phyloP scores from a whole-genome alignment of 106 monocot genomes.

The Apostasia ramifera region DNA sequence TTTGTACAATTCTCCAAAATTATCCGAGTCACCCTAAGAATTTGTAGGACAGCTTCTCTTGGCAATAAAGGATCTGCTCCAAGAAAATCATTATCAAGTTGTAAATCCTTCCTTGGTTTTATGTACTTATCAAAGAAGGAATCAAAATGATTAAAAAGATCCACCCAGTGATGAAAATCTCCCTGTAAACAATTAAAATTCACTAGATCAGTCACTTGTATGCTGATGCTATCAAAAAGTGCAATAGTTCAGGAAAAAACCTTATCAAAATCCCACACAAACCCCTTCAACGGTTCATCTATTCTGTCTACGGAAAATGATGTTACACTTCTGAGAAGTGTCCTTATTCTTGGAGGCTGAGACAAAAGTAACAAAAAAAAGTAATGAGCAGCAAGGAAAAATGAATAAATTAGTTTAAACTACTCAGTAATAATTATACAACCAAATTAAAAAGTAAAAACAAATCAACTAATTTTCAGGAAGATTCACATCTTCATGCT shows the following conservation, averaged over 20 bases:
- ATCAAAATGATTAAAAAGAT: constrained; percentile 72
- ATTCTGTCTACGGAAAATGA: constrained; percentile 40
- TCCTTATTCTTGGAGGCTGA: constrained; percentile 67
- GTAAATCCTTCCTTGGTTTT: constrained; percentile 62
- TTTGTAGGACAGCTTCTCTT: constrained; percentile 58
- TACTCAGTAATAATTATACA: not conserved
- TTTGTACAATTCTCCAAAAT: constrained; percentile 81
- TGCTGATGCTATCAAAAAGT: not conserved
- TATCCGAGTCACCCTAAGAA: constrained; percentile 56
- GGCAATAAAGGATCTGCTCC: constrained; percentile 55
- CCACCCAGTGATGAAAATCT: constrained; percentile 80
- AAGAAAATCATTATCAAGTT: constrained; percentile 44
- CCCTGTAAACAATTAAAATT: constrained; percentile 34
- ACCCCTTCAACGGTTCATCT: constrained; percentile 46
- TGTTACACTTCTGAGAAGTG: constrained; percentile 44
- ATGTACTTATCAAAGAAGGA: constrained; percentile 59
- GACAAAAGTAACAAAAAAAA: constrained; percentile 5
- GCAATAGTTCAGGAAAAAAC: constrained; percentile 18
- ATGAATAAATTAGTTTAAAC: not conserved
- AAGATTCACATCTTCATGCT: not conserved
- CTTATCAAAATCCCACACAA: constrained; percentile 75
- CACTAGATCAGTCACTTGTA: constrained; percentile 3
- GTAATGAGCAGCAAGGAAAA: not conserved
- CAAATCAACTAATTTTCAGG: not conserved
- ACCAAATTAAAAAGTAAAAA: not conserved